phyloP scores from a whole-genome alignment of 23 red algal genomes.

The Cyanidioschyzon merolae region DNA sequence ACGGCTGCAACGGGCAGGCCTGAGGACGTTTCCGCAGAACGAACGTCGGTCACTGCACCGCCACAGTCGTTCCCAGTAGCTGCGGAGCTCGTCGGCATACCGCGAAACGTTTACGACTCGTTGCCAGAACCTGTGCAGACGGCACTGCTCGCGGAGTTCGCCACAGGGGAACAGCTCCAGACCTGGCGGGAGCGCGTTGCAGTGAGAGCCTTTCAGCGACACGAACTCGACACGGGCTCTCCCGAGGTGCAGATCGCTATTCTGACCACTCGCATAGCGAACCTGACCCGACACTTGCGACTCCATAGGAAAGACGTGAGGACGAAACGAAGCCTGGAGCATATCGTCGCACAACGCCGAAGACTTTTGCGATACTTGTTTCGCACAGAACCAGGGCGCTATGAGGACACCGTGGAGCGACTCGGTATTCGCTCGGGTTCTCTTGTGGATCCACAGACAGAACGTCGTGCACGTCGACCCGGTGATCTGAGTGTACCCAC shows the following conservation, averaged over 20 bases:
- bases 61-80: too few species aligned
- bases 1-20: too few species aligned
- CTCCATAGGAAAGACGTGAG: not conserved
- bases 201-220: not conserved
- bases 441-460: not conserved
- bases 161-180: not conserved
- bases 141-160: not conserved
- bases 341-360: not conserved
- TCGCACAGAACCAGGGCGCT: not conserved
- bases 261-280: not conserved
- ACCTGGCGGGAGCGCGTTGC: not conserved
- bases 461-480: not conserved
- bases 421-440: conserved; percentile 2
- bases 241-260: conserved; percentile 4
- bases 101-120: not conserved
- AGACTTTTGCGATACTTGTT: conserved; percentile 11
- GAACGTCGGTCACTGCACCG: too few species aligned
- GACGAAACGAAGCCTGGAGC: not conserved
- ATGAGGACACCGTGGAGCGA: not conserved
- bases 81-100: not conserved
- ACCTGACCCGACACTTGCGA: conserved; percentile 1
- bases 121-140: not conserved
- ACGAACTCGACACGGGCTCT: conserved; percentile 5
- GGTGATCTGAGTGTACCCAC: not conserved
- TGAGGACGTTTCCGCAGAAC: too few species aligned